Base-by-base conservation (phyloP, 179 eudicot genomes). In the Silene noctiflora region DNA sequence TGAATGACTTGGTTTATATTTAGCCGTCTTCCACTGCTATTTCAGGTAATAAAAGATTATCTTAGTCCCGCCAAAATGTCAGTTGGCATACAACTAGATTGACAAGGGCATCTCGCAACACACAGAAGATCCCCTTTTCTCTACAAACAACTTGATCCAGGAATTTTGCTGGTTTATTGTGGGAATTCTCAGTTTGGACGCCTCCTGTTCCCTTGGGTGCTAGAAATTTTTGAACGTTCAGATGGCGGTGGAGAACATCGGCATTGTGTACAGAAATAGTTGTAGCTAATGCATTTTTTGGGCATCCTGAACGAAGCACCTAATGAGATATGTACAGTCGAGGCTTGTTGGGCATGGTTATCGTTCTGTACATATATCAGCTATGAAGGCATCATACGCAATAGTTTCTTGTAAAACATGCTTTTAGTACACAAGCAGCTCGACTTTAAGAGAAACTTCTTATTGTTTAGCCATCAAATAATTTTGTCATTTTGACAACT, bases 261-360 rank as follows among this genome's bases (percentile, higher is more conserved):
- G 72, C 33, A 14, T 22, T 51, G 62, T 77, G 75, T 77, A 77
- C 75, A 77, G 35, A 71, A 39, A 66, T 13, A 55, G 60, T 44
- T 71, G 79, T 67, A 14, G 80, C 70, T n/a, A 55, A 42, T 59
- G 13, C n/a, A 65, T 73, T 56, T 7, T 64, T 76, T 66, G 70
- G 74, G 55, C 46, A 73, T 65, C 39, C 16, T 72, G 72, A 61
- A 60, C 44, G 48, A 70, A 33, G 24, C 56, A 44, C 63, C 59
- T 35, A 21, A 67, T 55, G 72, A 35, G 58, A 53, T 78, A 77
- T 78, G 77, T 78, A 78, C 76, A 78, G 81, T 73, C 24, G 67
- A 72, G 56, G 42, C 17, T 24, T 59, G 70, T 72, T 55, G 75
- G 65, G 65, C 65, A 21, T 55, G 64, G 9, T 56, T 22, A 69